Evolutionary conservation across 1,139 yeast genomes (phyloP), one percentile per base, ranked within the genome.

Genomic region (Zygosaccharomyces pseudobailii): DNA sequence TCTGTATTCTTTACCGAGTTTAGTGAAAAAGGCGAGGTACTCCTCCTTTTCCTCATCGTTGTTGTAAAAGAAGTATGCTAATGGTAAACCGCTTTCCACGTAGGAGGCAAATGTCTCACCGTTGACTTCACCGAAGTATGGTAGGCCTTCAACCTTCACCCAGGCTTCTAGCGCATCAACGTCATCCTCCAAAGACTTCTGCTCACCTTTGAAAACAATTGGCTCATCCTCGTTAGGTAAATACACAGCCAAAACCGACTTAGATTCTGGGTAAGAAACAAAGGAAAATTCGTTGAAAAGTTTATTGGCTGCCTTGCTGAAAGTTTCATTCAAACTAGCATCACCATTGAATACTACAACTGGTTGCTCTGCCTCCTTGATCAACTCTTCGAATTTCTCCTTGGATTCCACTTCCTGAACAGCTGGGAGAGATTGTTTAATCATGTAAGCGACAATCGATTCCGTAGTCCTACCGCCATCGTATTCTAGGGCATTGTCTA

Each of bases 121-220:
- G 63, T 83, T 82, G 56, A 92, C 82, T 68, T 90, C 97, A 62
- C 97, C 97, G 62, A 92, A 84, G 65, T 79, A 78, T 51, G 98
- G 97, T 65, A 87, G 78, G 42, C 86, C 71, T 73, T 90, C 95
- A 53, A 73, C 71, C 51, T 74, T 71, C 58, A 87, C 70, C 71
- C 88, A 89, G 34, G 71, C 70, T 42, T 67, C 65, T 55, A 90
- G 71, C 21, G 55, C 45, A 6, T 58, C 62, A 23, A 62, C 68
- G 40, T 70, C 66, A 3, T 41, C 48, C 22, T 47, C 31, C 52
- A 66, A 57, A 33, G 61, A 68, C 37, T 71, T 66, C 20, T 42
- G 43, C 19, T 56, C 51, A 44, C 72, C 74, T 28, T 68, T 61
- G 60, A 68, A 74, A 36, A 71, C 67, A 23, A 74, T 67, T 46